Conservation (phyloP, 208 protist species). For the Crithidia brevicula region DNA sequence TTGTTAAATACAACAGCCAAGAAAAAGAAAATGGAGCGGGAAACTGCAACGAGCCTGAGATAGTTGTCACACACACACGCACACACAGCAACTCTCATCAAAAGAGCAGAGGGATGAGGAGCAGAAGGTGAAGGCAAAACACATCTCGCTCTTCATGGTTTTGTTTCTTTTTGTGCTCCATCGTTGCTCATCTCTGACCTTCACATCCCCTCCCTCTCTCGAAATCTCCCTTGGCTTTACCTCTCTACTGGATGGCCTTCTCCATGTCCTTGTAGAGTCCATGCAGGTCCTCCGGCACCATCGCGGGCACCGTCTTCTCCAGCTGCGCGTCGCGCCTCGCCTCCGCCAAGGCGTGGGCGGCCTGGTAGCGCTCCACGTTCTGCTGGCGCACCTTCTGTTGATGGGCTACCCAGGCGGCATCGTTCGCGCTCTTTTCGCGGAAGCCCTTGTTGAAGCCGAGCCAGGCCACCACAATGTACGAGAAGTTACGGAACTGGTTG, state of each 20-base stretch:
- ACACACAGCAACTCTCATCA: no score
- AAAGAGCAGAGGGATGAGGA: no score
- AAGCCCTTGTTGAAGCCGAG: slow-evolving; percentile 80
- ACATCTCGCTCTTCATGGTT: no score
- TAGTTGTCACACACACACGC: no score
- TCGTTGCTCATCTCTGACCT: background rate
- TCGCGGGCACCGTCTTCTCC: slow-evolving; percentile 43
- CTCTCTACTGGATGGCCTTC: slow-evolving; percentile 58
- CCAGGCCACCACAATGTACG: slow-evolving; percentile 83
- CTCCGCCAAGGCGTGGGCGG: slow-evolving; percentile 44
- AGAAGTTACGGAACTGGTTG: slow-evolving; percentile 88
- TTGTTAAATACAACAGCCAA: no score
- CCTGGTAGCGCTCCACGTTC: slow-evolving; percentile 67
- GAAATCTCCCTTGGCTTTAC: background rate
- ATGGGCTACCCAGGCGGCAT: slow-evolving; percentile 75
- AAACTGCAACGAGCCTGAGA: no score
- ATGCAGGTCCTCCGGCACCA: slow-evolving; percentile 68
- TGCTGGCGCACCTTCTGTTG: slow-evolving; percentile 67
- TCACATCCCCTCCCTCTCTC: background rate
- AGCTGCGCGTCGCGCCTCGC: slow-evolving; percentile 23
- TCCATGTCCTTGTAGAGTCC: slow-evolving; percentile 74
- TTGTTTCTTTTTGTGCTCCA: no score
- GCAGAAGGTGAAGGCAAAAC: no score
- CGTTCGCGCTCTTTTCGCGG: slow-evolving; percentile 81
- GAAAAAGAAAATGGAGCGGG: background rate